These are phyloP conservation scores for Castanea sativa DNA, from an alignment of 306 rosid genomes.

Conservation along the genomic window DNA sequence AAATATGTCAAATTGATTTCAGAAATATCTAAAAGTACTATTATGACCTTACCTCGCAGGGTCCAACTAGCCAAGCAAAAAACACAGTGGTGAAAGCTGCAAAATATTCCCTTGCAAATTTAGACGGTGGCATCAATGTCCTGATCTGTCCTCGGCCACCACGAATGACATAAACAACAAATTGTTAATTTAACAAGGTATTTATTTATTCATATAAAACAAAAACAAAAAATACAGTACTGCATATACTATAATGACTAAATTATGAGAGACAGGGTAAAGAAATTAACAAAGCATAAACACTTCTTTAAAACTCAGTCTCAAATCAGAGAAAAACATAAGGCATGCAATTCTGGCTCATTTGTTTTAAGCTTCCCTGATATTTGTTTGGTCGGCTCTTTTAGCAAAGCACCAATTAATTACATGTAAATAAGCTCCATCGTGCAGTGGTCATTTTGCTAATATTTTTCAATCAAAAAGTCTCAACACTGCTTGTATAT, in stretches of 20 bases:
- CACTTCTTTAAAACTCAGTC: neutral
- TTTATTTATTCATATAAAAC: neutral
- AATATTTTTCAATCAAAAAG: no score
- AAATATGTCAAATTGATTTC: neutral
- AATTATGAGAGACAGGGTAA: neutral
- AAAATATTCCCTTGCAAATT: slow-evolving; percentile 67
- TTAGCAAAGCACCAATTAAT: neutral
- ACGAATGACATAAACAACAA: neutral
- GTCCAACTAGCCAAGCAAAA: slow-evolving; percentile 90
- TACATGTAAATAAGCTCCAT: neutral
- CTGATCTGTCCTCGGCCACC: slow-evolving; percentile 52
- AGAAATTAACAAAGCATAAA: neutral
- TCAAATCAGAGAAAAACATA: neutral
- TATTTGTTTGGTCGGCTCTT: neutral
- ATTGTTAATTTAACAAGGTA: neutral
- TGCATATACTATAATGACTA: no score
- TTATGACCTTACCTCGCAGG: slow-evolving; percentile 59
- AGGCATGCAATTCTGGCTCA: neutral
- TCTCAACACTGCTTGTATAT: no score
- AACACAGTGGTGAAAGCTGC: slow-evolving; percentile 72
- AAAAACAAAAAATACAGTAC: no score
- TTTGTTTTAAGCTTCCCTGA: neutral
- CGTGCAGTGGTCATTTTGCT: no score
- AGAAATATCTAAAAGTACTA: neutral
- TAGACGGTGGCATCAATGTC: slow-evolving; percentile 59